Evolutionary conservation across 306 rosid genomes (phyloP).

Genomic region (Vigna angularis): DNA sequence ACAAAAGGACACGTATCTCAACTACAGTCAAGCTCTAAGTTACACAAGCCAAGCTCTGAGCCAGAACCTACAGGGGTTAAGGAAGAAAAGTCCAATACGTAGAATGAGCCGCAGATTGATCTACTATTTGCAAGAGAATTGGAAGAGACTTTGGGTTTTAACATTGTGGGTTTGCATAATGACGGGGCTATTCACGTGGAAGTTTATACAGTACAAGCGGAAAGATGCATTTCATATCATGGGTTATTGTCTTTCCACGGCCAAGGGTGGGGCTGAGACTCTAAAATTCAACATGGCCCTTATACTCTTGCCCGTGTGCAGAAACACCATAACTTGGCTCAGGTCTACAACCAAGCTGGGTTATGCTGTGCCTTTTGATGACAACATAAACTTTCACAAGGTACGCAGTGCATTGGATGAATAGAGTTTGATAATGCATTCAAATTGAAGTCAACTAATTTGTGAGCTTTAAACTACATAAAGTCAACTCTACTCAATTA

Average conservation of each 20-base stretch:
- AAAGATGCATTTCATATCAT: conserved; percentile 66
- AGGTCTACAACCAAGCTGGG: conserved; percentile 82
- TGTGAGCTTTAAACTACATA: too few species aligned
- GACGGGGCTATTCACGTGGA: conserved; percentile 88
- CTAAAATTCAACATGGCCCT: conserved; percentile 98
- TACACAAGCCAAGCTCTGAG: conserved; percentile 98
- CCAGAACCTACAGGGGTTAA: conserved; percentile 93
- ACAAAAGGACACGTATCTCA: conserved; percentile 94
- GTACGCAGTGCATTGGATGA: conserved; percentile 46
- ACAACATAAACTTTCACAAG: conserved; percentile 99
- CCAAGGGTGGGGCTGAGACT: conserved; percentile 95
- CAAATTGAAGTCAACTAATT: too few species aligned
- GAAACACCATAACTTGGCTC: conserved; percentile 96
- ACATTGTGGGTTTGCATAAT: conserved; percentile 73
- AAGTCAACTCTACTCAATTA: too few species aligned
- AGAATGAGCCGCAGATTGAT: conserved; percentile 69
- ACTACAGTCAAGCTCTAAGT: conserved; percentile 98
- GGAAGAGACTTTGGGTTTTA: conserved; percentile 94
- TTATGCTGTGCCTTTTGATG: conserved; percentile 81
- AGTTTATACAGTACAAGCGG: conserved; percentile 74
- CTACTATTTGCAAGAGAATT: conserved; percentile 88
- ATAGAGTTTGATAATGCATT: too few species aligned
- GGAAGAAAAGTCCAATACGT: conserved; percentile 73
- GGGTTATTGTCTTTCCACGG: conserved; percentile 91
- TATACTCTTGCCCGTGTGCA: conserved; percentile 86